Conservation (phyloP, 176 grass and related monocot genomes). For the Triticum dicoccoides region DNA sequence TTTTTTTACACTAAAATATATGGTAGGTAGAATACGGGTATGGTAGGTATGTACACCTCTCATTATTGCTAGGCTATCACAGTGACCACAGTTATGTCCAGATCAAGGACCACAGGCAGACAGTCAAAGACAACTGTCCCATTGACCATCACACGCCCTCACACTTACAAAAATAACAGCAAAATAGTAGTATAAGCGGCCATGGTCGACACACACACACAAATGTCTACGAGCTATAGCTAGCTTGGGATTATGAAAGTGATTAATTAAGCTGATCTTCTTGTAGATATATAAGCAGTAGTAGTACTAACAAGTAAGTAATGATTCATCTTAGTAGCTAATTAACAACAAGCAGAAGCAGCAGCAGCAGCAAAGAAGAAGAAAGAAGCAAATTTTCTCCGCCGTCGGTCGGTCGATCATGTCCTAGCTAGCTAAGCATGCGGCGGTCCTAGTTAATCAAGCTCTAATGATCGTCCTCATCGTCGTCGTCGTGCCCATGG, state of each 20-base stretch:
- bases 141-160: conserved; percentile 15
- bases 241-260: not conserved
- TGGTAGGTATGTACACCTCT: too few relatives aligned
- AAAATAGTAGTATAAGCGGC: not conserved
- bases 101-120: conserved; percentile 2
- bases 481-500: conserved; percentile 23
- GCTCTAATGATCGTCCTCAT: conserved; percentile 25
- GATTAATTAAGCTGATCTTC: not conserved
- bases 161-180: not conserved
- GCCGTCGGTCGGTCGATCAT: not conserved
- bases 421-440: conserved; percentile 15
- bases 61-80: not conserved
- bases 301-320: conserved; percentile 5
- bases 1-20: too few relatives aligned
- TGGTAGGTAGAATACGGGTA: too few relatives aligned
- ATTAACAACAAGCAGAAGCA: not conserved
- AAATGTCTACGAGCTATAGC: not conserved
- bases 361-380: not conserved
- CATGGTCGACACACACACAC: not conserved
- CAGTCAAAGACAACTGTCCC: not conserved
- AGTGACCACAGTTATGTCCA: not conserved
- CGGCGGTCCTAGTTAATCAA: not conserved
- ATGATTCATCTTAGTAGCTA: not conserved
- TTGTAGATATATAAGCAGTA: conserved; percentile 27
- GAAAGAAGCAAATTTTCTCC: not conserved